A percentile compares a stretch with the other conserved stretches of the same genome.
phyloP scores from a whole-genome alignment of 345 rosid genomes.

The Lepidium africanum region DNA sequence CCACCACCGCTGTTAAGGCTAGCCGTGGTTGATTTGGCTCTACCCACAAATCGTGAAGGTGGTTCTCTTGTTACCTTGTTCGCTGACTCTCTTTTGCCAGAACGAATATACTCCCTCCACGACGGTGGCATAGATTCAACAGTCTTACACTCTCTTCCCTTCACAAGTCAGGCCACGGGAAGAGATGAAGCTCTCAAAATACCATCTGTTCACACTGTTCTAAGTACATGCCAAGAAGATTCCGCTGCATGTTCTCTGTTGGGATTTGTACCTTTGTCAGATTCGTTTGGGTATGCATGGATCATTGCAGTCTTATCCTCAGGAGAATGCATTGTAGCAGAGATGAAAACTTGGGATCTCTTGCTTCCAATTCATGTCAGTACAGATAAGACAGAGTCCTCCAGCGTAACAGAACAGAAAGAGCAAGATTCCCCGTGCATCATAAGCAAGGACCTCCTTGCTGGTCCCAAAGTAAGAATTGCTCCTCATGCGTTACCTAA shows the following conservation, averaged over 20 bases:
- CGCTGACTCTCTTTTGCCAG: conserved; percentile 74
- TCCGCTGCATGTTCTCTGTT: conserved; percentile 43
- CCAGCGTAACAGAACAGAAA: conserved; percentile 33
- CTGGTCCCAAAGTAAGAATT: conserved; percentile 72
- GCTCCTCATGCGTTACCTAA: conserved; percentile 71
- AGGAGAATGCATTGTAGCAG: conserved; percentile 75
- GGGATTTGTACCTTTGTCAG: conserved; percentile 65
- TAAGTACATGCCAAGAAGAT: conserved; percentile 77
- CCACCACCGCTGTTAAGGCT: conserved; percentile 87
- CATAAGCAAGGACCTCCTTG: conserved; percentile 85
- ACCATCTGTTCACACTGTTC: conserved; percentile 81
- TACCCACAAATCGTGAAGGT: conserved; percentile 46
- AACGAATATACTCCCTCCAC: conserved; percentile 73
- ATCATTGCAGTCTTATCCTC: conserved; percentile 57
- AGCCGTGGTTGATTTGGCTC: conserved; percentile 88
- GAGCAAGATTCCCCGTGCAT: conserved; percentile 45
- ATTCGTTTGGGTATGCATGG: conserved; percentile 93
- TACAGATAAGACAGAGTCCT: conserved; percentile 27
- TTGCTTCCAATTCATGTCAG: conserved; percentile 68
- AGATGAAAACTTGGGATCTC: conserved; percentile 78
- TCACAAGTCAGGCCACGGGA: conserved; percentile 67
- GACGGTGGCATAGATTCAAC: conserved; percentile 83
- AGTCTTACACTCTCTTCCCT: conserved; percentile 88
- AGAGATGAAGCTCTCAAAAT: conserved; percentile 61
- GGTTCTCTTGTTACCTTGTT: conserved; percentile 46